phyloP scores from a whole-genome alignment of 176 grass and related monocot species.

The Coix lacrymajobi region DNA sequence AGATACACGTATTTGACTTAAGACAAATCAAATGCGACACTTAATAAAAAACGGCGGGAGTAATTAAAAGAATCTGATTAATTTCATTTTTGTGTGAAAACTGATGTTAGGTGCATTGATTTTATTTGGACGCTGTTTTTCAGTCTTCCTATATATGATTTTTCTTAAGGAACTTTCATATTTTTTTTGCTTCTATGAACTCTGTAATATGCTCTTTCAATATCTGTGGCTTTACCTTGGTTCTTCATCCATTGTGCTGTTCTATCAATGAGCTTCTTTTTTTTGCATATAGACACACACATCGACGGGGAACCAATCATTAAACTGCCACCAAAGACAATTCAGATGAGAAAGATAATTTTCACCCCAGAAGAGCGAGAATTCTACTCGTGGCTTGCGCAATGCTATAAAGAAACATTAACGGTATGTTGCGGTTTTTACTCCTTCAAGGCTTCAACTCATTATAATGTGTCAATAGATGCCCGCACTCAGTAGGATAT shows the following conservation, averaged over 20 bases:
- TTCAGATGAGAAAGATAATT: conserved; percentile 46
- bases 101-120: not conserved
- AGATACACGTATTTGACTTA: too few relatives aligned
- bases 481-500: not conserved
- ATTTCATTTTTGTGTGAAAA: not conserved
- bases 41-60: too few relatives aligned
- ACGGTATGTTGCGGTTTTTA: conserved; percentile 36
- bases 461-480: not conserved
- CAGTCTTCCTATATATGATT: too few relatives aligned
- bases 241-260: not conserved
- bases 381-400: conserved; percentile 63
- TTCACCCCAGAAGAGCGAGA: conserved; percentile 57
- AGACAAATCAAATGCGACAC: too few relatives aligned
- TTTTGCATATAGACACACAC: conserved; percentile 38
- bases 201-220: not conserved
- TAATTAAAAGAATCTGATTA: too few relatives aligned
- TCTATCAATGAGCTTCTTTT: not conserved
- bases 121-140: not conserved
- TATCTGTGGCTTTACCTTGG: not conserved
- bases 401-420: conserved; percentile 54
- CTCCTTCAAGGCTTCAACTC: not conserved
- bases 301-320: conserved; percentile 87
- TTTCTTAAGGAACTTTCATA: too few relatives aligned
- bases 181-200: too few relatives aligned
- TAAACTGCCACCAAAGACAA: conserved; percentile 65